A percentile compares a stretch with the other conserved stretches of the same genome.
These are phyloP conservation scores for Coelastrella sp. DNA, from an alignment of 139 green algal species.

Conservation along the genomic window DNA sequence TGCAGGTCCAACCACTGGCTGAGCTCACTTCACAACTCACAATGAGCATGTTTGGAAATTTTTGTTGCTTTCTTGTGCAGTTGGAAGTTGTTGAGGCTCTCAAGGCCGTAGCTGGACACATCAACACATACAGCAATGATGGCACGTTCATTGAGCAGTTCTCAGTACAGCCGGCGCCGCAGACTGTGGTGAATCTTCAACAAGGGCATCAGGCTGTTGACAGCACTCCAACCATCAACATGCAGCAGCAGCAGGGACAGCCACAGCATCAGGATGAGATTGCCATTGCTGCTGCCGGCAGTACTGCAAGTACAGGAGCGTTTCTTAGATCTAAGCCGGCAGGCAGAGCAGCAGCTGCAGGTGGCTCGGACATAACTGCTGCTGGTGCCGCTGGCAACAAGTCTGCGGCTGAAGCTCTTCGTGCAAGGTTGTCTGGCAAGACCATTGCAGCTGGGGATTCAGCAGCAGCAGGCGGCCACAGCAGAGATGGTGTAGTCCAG, in stretches of 20 bases:
- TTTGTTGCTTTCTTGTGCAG: background rate
- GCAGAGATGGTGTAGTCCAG: conserved; percentile 48
- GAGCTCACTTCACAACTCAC: no score
- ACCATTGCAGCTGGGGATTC: background rate
- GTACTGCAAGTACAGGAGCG: conserved; percentile 19
- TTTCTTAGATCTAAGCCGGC: conserved; percentile 11
- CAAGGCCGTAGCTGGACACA: conserved; percentile 54
- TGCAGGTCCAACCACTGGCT: no score
- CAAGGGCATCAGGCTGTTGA: background rate
- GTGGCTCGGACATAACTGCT: background rate
- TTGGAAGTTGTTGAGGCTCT: conserved; percentile 42
- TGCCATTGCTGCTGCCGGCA: background rate
- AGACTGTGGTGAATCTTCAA: background rate
- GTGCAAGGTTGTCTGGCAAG: conserved; percentile 13
- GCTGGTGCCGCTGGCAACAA: conserved; percentile 24
- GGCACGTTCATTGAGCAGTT: conserved; percentile 81
- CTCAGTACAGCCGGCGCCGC: conserved; percentile 20
- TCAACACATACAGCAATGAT: conserved; percentile 76
- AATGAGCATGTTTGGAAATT: no score
- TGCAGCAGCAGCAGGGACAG: conserved; percentile 21
- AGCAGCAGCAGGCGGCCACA: conserved; percentile 22
- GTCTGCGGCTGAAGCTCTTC: conserved; percentile 28
- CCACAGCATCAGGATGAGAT: background rate
- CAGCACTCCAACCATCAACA: background rate
- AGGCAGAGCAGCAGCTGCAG: conserved; percentile 27